Conservation (phyloP, 2,329 filamentous ascomycete genomes). For the Pseudofabraea citricarpa region DNA sequence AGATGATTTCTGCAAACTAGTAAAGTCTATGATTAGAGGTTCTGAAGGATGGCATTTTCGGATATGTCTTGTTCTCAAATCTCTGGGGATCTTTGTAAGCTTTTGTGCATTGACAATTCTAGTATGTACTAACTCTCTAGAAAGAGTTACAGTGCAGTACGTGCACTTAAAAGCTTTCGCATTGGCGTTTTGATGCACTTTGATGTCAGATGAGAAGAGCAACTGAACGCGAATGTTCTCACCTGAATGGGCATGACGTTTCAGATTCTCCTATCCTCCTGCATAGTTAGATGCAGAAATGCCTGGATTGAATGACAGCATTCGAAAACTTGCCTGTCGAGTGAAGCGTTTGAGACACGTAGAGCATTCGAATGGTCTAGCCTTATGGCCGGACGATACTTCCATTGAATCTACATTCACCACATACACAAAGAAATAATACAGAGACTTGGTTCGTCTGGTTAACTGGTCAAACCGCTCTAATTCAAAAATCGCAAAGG, state of each 20-base stretch:
- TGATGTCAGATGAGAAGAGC: not conserved
- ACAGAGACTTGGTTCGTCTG: not conserved
- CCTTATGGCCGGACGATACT: not conserved
- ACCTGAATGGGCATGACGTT: slow-evolving; percentile 1
- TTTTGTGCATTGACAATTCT: not conserved
- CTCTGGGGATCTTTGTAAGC: not conserved
- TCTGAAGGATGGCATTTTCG: not conserved
- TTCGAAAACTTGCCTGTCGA: not conserved
- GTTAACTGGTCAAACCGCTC: not conserved
- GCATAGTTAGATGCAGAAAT: not conserved
- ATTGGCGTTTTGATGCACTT: not conserved
- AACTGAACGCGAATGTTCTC: not conserved
- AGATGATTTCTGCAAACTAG: not conserved
- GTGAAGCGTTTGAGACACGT: slow-evolving; percentile 1
- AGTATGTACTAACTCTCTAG: not conserved
- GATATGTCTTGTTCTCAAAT: not conserved
- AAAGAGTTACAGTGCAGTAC: not conserved
- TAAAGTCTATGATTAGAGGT: not conserved
- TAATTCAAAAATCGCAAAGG: not conserved
- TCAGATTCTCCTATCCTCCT: not conserved
- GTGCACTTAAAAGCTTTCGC: not conserved
- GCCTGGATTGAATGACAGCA: not conserved
- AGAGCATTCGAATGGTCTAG: slow-evolving; percentile 1
- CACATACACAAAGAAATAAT: not conserved
- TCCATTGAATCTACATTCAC: not conserved